Evolutionary conservation across 129 eudicot species (phyloP).

Genomic region (Cynara cardunculus): DNA sequence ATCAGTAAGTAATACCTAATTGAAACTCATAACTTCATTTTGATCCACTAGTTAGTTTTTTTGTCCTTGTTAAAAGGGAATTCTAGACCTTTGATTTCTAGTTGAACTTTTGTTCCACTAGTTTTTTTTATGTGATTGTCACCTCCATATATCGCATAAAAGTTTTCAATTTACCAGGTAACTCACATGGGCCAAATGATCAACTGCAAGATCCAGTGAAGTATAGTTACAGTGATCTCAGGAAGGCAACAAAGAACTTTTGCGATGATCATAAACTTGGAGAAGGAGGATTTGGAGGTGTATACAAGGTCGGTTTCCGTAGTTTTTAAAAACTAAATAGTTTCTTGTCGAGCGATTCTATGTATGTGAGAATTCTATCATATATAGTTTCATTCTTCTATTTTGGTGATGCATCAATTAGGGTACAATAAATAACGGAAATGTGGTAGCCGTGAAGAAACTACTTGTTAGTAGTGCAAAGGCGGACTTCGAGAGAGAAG

Average conservation of each 20-base stretch:
- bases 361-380: not conserved
- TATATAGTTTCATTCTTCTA: not conserved
- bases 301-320: slow-evolving; percentile 38
- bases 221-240: slow-evolving; percentile 43
- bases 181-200: slow-evolving; percentile 40
- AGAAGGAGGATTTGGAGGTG: slow-evolving; percentile 58
- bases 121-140: no score
- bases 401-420: slow-evolving; percentile 2
- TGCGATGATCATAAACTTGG: slow-evolving; percentile 45
- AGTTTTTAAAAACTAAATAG: not conserved
- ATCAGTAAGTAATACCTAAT: not conserved
- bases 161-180: slow-evolving; percentile 15
- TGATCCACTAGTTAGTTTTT: not conserved
- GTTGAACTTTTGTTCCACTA: no score
- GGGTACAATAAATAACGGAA: slow-evolving; percentile 45
- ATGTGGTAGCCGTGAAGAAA: slow-evolving; percentile 46
- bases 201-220: slow-evolving; percentile 42
- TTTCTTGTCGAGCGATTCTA: not conserved
- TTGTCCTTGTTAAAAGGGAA: no score
- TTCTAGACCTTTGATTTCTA: no score
- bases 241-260: slow-evolving; percentile 40
- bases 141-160: no score
- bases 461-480: slow-evolving; percentile 35
- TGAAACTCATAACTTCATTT: not conserved
- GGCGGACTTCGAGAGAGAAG: slow-evolving; percentile 44